Conservation (phyloP, 805 yeast genomes). For the Starmerella bombicola region DNA sequence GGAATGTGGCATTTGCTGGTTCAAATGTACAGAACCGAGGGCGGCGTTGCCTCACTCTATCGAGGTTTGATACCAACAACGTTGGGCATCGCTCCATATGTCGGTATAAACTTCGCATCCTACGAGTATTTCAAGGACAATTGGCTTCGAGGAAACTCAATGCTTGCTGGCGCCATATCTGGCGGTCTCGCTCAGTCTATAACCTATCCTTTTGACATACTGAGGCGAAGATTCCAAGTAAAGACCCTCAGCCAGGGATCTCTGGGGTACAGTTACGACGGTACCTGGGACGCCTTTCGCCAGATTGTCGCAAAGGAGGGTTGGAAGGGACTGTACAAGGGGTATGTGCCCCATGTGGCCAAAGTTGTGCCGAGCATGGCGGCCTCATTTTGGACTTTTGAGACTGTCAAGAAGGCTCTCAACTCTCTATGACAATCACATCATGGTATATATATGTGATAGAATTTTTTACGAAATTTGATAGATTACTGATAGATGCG, state of each 20-base stretch:
- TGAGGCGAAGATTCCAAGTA: conserved; percentile 84
- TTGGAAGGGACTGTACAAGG: conserved; percentile 59
- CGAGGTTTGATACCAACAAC: conserved; percentile 85
- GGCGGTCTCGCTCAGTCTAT: conserved; percentile 85
- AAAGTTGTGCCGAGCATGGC: conserved; percentile 95
- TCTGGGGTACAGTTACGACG: conserved; percentile 70
- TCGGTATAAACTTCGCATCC: conserved; percentile 80
- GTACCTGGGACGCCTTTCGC: conserved; percentile 59
- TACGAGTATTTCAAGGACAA: conserved; percentile 66
- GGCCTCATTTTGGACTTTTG: conserved; percentile 85
- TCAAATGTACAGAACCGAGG: conserved; percentile 60
- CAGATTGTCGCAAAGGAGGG: conserved; percentile 69
- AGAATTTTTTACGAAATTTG: no score
- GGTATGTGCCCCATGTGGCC: conserved; percentile 55
- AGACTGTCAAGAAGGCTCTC: conserved; percentile 43
- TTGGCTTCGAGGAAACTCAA: conserved; percentile 36
- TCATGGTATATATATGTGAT: no score
- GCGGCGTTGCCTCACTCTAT: conserved; percentile 66
- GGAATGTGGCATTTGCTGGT: conserved; percentile 50
- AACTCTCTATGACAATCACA: no score
- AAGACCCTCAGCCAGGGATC: conserved; percentile 53
- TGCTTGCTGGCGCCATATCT: conserved; percentile 69
- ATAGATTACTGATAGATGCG: no score
- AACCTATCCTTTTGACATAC: conserved; percentile 82
- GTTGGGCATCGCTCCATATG: conserved; percentile 91